These are phyloP conservation scores for Globisporangium orthogonon DNA, from an alignment of 352 stramenopile genomes.

Conservation along the genomic window DNA sequence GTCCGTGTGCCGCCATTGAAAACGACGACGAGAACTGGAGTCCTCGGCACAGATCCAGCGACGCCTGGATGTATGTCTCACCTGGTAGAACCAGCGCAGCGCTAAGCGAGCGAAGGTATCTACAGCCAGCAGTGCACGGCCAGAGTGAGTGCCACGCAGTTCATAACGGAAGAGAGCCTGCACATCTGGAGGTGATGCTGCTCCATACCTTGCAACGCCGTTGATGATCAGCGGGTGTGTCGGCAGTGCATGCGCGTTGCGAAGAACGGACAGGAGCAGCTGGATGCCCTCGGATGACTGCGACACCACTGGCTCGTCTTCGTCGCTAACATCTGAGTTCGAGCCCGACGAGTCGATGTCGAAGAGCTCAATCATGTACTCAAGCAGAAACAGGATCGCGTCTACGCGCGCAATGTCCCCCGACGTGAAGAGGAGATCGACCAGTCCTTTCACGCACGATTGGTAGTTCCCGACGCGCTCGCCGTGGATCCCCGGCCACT, in stretches of 20 bases:
- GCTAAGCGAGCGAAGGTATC: conserved; percentile 58
- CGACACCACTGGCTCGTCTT: conserved; percentile 17
- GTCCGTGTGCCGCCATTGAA: conserved; percentile 30
- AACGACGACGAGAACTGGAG: conserved; percentile 43
- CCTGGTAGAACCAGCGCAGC: conserved; percentile 45
- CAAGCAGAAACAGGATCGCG: conserved; percentile 65
- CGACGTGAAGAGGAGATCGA: conserved; percentile 37
- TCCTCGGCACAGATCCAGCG: conserved; percentile 37
- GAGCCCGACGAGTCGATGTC: conserved; percentile 76
- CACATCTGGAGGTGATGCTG: too few relatives aligned
- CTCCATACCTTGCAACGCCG: conserved; percentile 39
- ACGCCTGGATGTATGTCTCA: conserved; percentile 34
- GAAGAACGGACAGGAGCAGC: conserved; percentile 46
- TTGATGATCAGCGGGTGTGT: conserved; percentile 54
- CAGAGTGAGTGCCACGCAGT: background rate
- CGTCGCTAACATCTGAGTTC: conserved; percentile 31
- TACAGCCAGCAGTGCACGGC: conserved; percentile 9
- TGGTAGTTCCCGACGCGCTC: conserved; percentile 29
- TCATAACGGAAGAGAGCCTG: background rate
- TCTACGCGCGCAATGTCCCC: conserved; percentile 56
- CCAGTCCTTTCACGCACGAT: conserved; percentile 57
- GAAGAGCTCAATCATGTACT: conserved; percentile 75
- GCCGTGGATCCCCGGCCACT: conserved; percentile 51
- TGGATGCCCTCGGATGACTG: conserved; percentile 32
- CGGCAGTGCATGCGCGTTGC: conserved; percentile 35